phyloP scores from a whole-genome alignment of 306 rosid genomes.

The Senna tora region DNA sequence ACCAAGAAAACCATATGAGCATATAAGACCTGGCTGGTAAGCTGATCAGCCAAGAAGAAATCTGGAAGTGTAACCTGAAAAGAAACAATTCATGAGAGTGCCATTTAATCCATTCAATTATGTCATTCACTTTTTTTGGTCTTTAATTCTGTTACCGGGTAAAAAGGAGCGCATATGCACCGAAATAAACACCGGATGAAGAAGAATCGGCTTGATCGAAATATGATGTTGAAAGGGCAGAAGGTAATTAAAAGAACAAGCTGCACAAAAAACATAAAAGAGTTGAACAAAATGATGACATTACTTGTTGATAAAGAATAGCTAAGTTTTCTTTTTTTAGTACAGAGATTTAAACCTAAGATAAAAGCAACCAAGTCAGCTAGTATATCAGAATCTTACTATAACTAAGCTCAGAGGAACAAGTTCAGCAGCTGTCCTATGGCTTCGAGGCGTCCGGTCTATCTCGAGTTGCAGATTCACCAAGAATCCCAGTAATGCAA shows the following conservation, averaged over 20 bases:
- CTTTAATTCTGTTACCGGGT: constrained; percentile 48
- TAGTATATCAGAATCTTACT: constrained; percentile 51
- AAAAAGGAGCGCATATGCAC: constrained; percentile 69
- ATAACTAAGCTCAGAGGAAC: constrained; percentile 64
- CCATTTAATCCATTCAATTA: neutral
- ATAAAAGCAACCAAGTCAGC: constrained; percentile 15
- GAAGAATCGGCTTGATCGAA: constrained; percentile 69
- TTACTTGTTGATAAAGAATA: constrained; percentile 6
- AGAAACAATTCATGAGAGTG: constrained; percentile 1
- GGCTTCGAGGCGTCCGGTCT: constrained; percentile 43
- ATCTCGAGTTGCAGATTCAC: constrained; percentile 69
- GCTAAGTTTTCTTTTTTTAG: neutral
- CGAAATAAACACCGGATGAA: constrained; percentile 54
- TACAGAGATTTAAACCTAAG: neutral
- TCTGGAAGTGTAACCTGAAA: constrained; percentile 62
- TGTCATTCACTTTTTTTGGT: constrained; percentile 1
- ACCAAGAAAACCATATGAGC: constrained; percentile 20
- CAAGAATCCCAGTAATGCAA: constrained; percentile 62
- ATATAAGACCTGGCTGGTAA: constrained; percentile 68
- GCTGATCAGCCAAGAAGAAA: constrained; percentile 78
- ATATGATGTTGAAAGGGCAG: constrained; percentile 65
- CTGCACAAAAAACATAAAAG: constrained; percentile 50
- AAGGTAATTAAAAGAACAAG: constrained; percentile 55
- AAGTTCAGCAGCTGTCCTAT: constrained; percentile 55
- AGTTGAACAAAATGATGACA: constrained; percentile 8